Base-by-base conservation (phyloP, 345 rosid species). In the Crucihimalaya himalaica region DNA sequence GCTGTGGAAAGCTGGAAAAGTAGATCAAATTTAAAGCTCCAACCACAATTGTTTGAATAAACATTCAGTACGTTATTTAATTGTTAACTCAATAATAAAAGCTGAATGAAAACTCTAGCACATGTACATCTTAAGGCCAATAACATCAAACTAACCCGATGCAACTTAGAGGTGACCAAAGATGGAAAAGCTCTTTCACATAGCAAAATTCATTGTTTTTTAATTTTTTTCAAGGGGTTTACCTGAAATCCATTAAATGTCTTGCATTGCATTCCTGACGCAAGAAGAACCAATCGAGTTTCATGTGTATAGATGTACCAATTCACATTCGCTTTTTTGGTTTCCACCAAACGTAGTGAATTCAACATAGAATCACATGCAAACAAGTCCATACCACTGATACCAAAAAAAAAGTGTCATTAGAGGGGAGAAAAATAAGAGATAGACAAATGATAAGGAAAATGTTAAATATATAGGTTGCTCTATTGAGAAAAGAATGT, bases 261-360 rank as follows among this genome's bases (percentile, higher is more conserved):
- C 83, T 86, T 89, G 96, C 96, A 90, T 72, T 92, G 97, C 91
- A 96, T 82, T 82, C 98, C 98, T 6, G 98, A 90, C 62, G 99
- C 98, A 84, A 96, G 97, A 79, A 92, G 97, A 84, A 92, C 85
- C 86, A 92, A 74, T 71, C 99, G 91, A 74, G 96, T 90, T 68
- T 92, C 99, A 81, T 96, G 99, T 7, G 98, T 92, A 78, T 96
- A 92, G 64, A 81, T 78, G 82, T 86, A 92, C 98, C 98, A 92
- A 76, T 84, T 82, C 63, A 89, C 90, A 73, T 79, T 87, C 70
- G 74, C 59, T 79, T 86, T 92, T 82, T 77, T 90, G 52, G 91
- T 82, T 80, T 92, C 98, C 73, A 96, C 96, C 83, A 92, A 82
- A 78, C 64, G 70, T 62, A 96, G 88, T 58, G 86, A 79, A 79